phyloP scores from a whole-genome alignment of 768 basidiomycete genomes.

The Cystobasidium ongulense region DNA sequence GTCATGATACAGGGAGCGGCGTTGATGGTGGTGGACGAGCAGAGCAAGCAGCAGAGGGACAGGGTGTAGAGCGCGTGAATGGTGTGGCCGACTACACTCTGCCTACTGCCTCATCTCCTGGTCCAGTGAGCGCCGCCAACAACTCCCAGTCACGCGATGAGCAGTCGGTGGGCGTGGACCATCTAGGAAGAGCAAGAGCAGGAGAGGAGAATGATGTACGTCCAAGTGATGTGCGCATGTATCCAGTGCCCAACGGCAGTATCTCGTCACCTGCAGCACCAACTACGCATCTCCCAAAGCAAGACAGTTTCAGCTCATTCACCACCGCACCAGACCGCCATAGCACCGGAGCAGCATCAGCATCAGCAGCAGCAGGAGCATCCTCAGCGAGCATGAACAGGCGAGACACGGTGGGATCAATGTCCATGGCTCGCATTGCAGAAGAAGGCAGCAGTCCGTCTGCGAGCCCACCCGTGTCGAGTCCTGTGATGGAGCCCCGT shows the following conservation, averaged over 20 bases:
- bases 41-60: background rate
- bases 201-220: no score
- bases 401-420: background rate
- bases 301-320: background rate
- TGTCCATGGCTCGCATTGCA: background rate
- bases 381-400: background rate
- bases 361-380: background rate
- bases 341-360: background rate
- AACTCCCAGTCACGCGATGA: no score
- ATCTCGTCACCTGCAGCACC: background rate
- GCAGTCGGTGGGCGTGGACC: no score
- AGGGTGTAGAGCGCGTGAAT: no score
- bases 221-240: no score
- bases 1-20: no score
- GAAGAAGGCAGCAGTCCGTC: background rate
- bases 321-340: background rate
- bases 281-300: background rate
- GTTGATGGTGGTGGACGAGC: no score
- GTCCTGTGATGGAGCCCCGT: background rate
- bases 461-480: background rate
- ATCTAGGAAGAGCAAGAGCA: no score
- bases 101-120: no score
- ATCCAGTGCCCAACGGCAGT: background rate
- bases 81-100: no score
- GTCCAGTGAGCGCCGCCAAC: no score